phyloP scores from a whole-genome alignment of 345 rosid genomes.

The Angophora floribunda region DNA sequence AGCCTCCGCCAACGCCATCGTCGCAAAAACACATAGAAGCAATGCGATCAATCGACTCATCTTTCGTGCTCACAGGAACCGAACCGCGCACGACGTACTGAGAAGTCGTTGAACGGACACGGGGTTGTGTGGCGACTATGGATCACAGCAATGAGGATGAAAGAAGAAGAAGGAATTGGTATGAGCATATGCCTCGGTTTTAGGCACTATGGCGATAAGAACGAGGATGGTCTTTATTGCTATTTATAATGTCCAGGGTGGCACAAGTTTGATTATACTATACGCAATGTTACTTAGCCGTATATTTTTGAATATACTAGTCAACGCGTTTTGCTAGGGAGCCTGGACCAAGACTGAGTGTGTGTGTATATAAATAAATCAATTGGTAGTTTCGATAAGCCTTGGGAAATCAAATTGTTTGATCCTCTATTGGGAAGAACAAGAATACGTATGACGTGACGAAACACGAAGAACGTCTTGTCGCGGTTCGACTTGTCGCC shows the following conservation, averaged over 20 bases:
- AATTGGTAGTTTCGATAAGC: neutral
- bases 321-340: neutral
- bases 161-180: neutral
- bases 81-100: neutral
- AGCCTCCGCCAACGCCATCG: constrained; percentile 2
- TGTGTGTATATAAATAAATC: no score
- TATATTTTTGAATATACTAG: neutral
- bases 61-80: neutral
- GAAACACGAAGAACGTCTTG: no score
- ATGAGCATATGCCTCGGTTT: neutral
- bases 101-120: no score
- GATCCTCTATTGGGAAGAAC: no score
- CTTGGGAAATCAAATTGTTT: neutral
- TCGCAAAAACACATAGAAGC: neutral
- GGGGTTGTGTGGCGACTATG: neutral
- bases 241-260: neutral
- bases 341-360: neutral
- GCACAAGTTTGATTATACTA: neutral
- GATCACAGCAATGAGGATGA: neutral
- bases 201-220: neutral
- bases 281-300: neutral
- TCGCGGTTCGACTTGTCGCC: no score
- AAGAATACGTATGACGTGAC: no score
- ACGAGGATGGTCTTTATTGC: neutral
- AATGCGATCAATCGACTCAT: neutral